phyloP scores from a whole-genome alignment of 176 grass and related monocot genomes.

The Canna indica region DNA sequence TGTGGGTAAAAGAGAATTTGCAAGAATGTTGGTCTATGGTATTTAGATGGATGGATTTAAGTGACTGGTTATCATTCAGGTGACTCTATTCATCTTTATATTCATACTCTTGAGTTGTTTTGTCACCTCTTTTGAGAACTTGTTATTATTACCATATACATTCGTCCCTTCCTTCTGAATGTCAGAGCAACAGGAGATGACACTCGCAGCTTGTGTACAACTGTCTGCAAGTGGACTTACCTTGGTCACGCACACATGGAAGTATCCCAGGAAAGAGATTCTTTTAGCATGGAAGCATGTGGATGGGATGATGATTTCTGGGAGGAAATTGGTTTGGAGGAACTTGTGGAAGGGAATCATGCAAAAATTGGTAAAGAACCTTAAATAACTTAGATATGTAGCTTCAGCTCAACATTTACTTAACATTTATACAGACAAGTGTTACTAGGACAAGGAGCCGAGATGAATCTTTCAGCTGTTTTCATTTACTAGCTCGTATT shows the following conservation, averaged over 20 bases:
- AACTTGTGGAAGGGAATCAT: conserved; percentile 67
- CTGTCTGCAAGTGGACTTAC: conserved; percentile 94
- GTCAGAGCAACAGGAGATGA: conserved; percentile 86
- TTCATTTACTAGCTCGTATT: not conserved
- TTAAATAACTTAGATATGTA: conserved; percentile 3
- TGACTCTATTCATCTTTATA: conserved; percentile 7
- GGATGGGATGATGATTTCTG: conserved; percentile 95
- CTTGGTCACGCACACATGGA: conserved; percentile 87
- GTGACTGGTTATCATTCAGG: conserved; percentile 97
- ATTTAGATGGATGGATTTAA: conserved; percentile 94
- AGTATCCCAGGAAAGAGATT: conserved; percentile 53
- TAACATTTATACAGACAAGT: not conserved
- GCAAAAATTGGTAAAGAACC: conserved; percentile 68
- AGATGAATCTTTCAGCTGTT: not conserved
- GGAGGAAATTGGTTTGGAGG: conserved; percentile 89
- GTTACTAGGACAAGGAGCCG: not conserved
- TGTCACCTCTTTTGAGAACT: not conserved
- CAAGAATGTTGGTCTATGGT: conserved; percentile 88
- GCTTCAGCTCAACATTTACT: not conserved
- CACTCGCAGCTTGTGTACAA: conserved; percentile 90
- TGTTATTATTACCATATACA: not conserved
- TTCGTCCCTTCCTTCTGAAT: not conserved
- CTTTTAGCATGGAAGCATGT: conserved; percentile 72
- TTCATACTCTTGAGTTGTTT: not conserved
- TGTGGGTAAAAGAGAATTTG: conserved; percentile 98